Evolutionary conservation across 345 rosid genomes (phyloP).

Genomic region (Citrus australasica): DNA sequence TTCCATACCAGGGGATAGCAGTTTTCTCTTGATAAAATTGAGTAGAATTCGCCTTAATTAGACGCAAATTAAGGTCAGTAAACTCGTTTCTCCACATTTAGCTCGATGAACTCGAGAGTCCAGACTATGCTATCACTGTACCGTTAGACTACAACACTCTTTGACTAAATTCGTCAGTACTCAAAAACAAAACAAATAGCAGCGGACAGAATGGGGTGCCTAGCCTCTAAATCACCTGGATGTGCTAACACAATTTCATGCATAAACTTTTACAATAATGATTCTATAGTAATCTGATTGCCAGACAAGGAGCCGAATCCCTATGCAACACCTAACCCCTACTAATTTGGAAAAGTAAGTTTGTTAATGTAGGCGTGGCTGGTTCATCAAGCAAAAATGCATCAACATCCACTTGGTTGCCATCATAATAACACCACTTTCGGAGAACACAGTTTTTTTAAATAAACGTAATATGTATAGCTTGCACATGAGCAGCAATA

Average conservation of each 20-base stretch:
- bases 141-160: no score
- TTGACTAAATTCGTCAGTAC: no score
- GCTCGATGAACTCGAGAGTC: no score
- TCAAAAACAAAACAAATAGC: background rate
- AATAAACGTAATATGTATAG: background rate
- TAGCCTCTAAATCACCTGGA: background rate
- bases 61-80: no score
- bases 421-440: constrained; percentile 1
- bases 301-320: constrained; percentile 9
- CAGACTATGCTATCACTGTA: no score
- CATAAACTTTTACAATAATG: background rate
- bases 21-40: no score
- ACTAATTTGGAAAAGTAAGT: constrained; percentile 12
- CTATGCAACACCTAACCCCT: constrained; percentile 7
- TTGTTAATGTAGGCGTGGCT: background rate
- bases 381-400: background rate
- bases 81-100: no score
- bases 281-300: background rate
- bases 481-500: constrained; percentile 26
- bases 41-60: no score
- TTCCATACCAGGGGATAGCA: no score
- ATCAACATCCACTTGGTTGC: background rate
- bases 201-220: background rate
- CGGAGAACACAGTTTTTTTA: background rate
- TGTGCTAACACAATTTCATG: background rate